Evolutionary conservation across 2,329 filamentous ascomycete species (phyloP).

Genomic region (Leptographium procerum): DNA sequence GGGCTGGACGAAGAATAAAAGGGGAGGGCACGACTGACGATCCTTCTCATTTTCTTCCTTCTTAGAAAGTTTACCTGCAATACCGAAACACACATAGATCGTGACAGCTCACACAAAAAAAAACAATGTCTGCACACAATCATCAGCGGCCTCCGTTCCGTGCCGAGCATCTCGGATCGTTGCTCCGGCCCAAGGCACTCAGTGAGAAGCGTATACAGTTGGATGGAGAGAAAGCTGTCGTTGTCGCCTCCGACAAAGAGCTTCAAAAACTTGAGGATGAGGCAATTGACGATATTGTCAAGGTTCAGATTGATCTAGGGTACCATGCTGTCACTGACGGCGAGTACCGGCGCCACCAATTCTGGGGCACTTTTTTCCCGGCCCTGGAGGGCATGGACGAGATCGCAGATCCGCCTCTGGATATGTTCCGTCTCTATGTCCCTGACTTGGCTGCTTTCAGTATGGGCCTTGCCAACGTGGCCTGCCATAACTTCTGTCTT

Average conservation of each 20-base stretch:
- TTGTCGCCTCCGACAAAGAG: conserved; percentile 26
- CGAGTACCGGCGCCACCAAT: conserved; percentile 37
- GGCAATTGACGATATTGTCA: conserved; percentile 47
- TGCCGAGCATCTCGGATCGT: conserved; percentile 64
- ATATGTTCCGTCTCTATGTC: conserved; percentile 26
- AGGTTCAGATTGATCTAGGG: conserved; percentile 45
- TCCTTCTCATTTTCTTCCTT: neutral
- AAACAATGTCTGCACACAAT: conserved; percentile 10
- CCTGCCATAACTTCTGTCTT: neutral
- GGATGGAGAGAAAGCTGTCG: conserved; percentile 24
- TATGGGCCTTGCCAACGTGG: conserved; percentile 7
- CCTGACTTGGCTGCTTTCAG: conserved; percentile 31
- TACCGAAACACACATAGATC: neutral
- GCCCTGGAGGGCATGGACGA: conserved; percentile 31
- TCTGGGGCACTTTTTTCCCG: conserved; percentile 23
- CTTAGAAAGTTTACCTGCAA: neutral
- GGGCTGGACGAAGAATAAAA: neutral
- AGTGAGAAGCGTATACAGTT: conserved; percentile 30
- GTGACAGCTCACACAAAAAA: neutral
- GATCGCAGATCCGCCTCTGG: conserved; percentile 19
- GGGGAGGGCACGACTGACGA: neutral
- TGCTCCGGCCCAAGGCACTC: conserved; percentile 57
- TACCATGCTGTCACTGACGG: conserved; percentile 48
- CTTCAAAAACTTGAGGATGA: conserved; percentile 44
- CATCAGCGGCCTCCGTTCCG: conserved; percentile 23